These are phyloP conservation scores for Phytophthora boehmeriae DNA, from an alignment of 352 stramenopile genomes.

Conservation along the genomic window DNA sequence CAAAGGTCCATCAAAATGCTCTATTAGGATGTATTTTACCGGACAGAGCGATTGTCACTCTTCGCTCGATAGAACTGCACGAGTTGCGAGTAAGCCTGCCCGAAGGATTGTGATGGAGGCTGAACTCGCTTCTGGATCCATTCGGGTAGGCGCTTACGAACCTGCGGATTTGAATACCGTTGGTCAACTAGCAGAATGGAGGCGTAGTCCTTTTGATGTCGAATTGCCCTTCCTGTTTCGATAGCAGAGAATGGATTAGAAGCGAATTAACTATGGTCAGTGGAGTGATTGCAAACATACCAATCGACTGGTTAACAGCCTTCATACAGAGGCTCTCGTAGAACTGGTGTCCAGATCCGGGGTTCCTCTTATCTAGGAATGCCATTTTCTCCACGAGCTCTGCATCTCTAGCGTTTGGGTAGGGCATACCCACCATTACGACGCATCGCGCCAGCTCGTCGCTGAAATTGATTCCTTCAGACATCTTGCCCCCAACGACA, in stretches of 20 bases:
- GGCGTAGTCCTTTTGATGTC: conserved; percentile 97
- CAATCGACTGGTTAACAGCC: conserved; percentile 99
- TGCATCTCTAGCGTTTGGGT: conserved; percentile 96
- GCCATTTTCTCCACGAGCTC: conserved; percentile 98
- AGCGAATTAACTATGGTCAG: neutral
- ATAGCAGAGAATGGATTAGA: conserved; percentile 10
- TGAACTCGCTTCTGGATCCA: conserved; percentile 87
- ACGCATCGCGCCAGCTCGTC: conserved; percentile 97
- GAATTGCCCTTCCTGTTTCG: conserved; percentile 91
- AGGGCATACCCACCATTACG: conserved; percentile 98
- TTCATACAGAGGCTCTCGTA: conserved; percentile 99
- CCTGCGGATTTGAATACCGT: conserved; percentile 85
- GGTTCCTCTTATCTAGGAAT: conserved; percentile 80
- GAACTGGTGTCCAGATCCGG: conserved; percentile 87
- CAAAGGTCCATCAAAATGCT: too few relatives aligned
- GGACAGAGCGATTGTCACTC: neutral
- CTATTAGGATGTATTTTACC: conserved; percentile 20
- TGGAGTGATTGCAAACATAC: conserved; percentile 37
- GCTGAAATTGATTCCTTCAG: conserved; percentile 99
- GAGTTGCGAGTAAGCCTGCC: conserved; percentile 72
- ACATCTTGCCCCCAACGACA: conserved; percentile 99
- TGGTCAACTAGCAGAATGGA: conserved; percentile 96
- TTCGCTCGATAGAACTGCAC: conserved; percentile 83
- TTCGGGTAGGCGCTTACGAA: conserved; percentile 71
- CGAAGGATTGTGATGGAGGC: conserved; percentile 59